Base-by-base conservation (phyloP, 2,329 filamentous ascomycete genomes). In the Periglandula ipomoeae region DNA sequence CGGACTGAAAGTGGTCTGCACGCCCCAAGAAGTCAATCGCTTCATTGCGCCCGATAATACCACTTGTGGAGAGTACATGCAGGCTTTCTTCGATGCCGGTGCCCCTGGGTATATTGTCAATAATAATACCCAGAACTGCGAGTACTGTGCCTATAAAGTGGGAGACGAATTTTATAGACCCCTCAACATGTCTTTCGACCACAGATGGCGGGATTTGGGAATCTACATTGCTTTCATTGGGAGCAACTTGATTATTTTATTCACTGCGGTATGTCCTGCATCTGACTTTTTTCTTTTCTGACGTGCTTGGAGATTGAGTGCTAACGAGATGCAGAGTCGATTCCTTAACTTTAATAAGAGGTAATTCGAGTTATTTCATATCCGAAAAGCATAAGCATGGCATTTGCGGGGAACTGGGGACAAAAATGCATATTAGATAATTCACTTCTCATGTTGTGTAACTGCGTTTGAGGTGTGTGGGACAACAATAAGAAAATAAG, bases 161-260 rank as follows among this genome's bases (percentile, higher is more conserved):
- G 89, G 89, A 26, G 85, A 95, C 55, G 74, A 95, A 68, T 95
- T 91, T 60, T 94, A 87, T 61, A 61, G 70, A 47, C 74, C 79
- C 0, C 74, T 94, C 17, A 75, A 76, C 2, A 76, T 94, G 59
- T 70, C 68, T 2, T 95, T 84, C 58, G 69, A 70, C 39, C 67
- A 86, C 54, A 72, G 89, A 15, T 95, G 89, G 89, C 78, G 89
- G 48, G 88, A 95, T 57, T 50, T 93, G 49, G 89, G 88, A 2
- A 94, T 95, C 53, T 84, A 84, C 56, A 56, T 78, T 27, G 84
- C 82, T 1, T 95, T 89, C 60, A 75, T 94, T 47, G 87, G 68
- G 13, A 89, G 83, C 61, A 95, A 94, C 64, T 61, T 93, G 58
- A 75, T 87, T 24, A 76, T 81, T 52, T 59, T 81, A 26, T 69